Conservation (phyloP, 306 rosid genomes). For the Argentina anserina region DNA sequence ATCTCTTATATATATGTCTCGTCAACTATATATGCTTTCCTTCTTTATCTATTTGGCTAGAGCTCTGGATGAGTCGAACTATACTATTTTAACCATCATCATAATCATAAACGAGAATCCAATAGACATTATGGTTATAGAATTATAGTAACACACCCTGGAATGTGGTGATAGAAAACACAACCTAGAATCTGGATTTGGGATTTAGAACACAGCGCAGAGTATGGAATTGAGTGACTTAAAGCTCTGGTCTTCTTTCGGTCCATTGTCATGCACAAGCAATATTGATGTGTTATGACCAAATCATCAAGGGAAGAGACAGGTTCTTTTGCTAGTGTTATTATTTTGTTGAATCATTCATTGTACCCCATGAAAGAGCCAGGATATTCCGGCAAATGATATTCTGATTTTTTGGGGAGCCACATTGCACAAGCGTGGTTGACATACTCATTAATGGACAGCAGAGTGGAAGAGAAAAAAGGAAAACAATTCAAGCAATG, state of each 20-base stretch:
- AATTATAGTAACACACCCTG: slow-evolving; percentile 1
- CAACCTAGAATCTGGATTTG: neutral
- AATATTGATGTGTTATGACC: no score
- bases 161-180: neutral
- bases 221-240: neutral
- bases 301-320: no score
- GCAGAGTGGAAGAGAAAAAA: neutral
- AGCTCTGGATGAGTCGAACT: neutral
- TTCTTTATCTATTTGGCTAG: neutral
- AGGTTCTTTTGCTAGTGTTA: neutral
- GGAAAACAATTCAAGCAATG: neutral
- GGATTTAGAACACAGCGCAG: neutral
- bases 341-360: neutral
- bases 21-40: neutral
- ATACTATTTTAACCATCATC: neutral
- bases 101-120: neutral
- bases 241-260: neutral
- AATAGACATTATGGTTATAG: neutral
- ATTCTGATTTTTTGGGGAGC: neutral
- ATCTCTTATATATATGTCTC: neutral
- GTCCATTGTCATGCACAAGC: neutral
- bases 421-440: slow-evolving; percentile 2
- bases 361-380: neutral
- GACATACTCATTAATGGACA: neutral
- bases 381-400: neutral